Conservation (phyloP, 2,329 filamentous ascomycete genomes). For the Neonectria ditissima region DNA sequence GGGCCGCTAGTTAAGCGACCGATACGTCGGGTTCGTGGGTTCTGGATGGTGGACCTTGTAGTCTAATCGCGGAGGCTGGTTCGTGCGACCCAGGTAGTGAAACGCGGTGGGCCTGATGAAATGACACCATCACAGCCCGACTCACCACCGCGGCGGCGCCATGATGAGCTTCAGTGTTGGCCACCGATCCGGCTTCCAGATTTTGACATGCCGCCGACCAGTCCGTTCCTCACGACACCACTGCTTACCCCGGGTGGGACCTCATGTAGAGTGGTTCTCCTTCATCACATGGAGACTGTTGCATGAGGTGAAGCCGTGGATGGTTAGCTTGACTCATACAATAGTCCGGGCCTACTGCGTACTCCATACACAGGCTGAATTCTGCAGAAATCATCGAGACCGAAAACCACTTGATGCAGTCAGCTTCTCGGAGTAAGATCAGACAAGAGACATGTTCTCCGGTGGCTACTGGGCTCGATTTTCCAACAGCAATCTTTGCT, state of each 20-base stretch:
- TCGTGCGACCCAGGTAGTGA: slow-evolving; percentile 4
- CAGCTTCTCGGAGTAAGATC: slow-evolving; percentile 1
- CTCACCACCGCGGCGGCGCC: slow-evolving; percentile 4
- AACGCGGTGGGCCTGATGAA: slow-evolving; percentile 7
- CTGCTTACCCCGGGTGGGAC: not conserved
- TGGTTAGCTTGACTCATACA: not conserved
- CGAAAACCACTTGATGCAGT: slow-evolving; percentile 1
- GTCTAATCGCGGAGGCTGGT: slow-evolving; percentile 6
- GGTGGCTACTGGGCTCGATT: slow-evolving; percentile 3
- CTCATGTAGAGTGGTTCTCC: slow-evolving; percentile 10
- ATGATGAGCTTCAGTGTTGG: slow-evolving; percentile 8
- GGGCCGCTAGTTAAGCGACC: slow-evolving; percentile 10
- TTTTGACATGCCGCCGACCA: slow-evolving; percentile 20
- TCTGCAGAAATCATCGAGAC: slow-evolving; percentile 15
- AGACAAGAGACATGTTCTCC: slow-evolving; percentile 1
- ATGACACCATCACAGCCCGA: slow-evolving; percentile 11
- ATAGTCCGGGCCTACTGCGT: not conserved
- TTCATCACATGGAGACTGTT: not conserved
- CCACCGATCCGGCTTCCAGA: slow-evolving; percentile 20
- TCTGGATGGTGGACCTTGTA: not conserved
- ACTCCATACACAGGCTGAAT: slow-evolving; percentile 18
- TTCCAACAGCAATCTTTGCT: slow-evolving; percentile 2
- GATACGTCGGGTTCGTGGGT: slow-evolving; percentile 8
- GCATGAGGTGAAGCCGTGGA: not conserved
- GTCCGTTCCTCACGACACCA: not conserved